phyloP scores from a whole-genome alignment of 192 early-diverging fungal genomes.

The Lobulomyces angularis region DNA sequence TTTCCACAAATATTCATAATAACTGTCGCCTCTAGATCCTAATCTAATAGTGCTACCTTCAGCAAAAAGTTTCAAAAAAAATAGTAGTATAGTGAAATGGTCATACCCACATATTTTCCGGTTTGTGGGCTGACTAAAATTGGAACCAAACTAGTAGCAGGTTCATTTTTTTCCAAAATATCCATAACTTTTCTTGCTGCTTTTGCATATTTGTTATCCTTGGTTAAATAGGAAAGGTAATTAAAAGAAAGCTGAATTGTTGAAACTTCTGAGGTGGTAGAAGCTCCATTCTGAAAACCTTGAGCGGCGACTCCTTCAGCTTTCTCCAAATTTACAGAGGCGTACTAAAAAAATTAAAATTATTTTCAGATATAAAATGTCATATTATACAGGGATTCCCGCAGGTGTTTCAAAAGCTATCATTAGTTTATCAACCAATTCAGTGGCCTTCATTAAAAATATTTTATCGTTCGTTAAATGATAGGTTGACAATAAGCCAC shows the following conservation, averaged over 20 bases:
- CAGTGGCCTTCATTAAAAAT: slow-evolving; percentile 51
- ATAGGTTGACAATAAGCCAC: slow-evolving; percentile 63
- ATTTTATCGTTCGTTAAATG: slow-evolving; percentile 55
- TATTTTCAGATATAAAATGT: too few species aligned
- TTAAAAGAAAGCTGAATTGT: slow-evolving; percentile 82
- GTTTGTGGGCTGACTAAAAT: slow-evolving; percentile 50
- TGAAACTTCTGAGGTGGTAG: slow-evolving; percentile 64
- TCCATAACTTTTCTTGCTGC: slow-evolving; percentile 49
- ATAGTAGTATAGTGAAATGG: too few species aligned
- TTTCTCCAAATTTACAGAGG: slow-evolving; percentile 40
- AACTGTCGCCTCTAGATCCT: slow-evolving; percentile 75
- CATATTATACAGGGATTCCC: slow-evolving; percentile 61
- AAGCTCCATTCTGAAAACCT: slow-evolving; percentile 27
- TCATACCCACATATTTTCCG: slow-evolving; percentile 52
- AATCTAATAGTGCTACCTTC: slow-evolving; percentile 49
- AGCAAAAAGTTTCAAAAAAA: too few species aligned
- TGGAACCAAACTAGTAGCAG: slow-evolving; percentile 61
- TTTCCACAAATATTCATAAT: slow-evolving; percentile 56
- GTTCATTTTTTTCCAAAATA: slow-evolving; percentile 29
- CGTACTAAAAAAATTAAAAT: too few species aligned
- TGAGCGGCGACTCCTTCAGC: slow-evolving; percentile 35
- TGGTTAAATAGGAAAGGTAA: slow-evolving; percentile 63
- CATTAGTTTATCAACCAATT: slow-evolving; percentile 55
- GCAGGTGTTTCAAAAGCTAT: slow-evolving; percentile 50
- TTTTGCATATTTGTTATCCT: slow-evolving; percentile 60